Percentiles rank a stretch among this genome's conserved stretches.
Evolutionary conservation across 768 basidiomycete genomes (phyloP).

Genomic region (Phylloporus arenicola): DNA sequence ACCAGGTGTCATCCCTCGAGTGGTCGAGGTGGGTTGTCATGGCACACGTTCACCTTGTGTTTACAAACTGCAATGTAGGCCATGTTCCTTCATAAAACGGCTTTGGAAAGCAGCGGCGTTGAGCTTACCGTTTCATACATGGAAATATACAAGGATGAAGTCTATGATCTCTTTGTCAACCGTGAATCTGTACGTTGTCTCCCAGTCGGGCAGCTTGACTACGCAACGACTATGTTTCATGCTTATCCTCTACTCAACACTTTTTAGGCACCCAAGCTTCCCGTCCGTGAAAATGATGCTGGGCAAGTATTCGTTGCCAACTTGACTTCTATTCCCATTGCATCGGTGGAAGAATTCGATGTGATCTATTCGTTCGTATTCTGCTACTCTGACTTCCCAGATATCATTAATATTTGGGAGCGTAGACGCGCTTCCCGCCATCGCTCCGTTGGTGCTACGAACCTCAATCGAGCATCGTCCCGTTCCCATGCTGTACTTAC

Average conservation of each 20-base stretch:
- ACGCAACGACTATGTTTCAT: not conserved
- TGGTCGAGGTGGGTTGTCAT: slow-evolving; percentile 53
- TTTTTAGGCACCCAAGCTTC: slow-evolving; percentile 47
- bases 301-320: slow-evolving; percentile 56
- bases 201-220: not conserved
- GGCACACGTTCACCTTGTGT: not conserved
- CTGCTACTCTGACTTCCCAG: not conserved
- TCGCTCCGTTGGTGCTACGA: slow-evolving; percentile 82
- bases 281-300: slow-evolving; percentile 46
- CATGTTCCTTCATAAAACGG: slow-evolving; percentile 49
- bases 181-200: slow-evolving; percentile 52
- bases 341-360: slow-evolving; percentile 44
- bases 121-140: slow-evolving; percentile 65
- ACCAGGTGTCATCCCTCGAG: slow-evolving; percentile 83
- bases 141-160: slow-evolving; percentile 91
- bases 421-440: slow-evolving; percentile 65
- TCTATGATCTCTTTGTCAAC: slow-evolving; percentile 77
- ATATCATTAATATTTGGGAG: not conserved
- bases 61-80: slow-evolving; percentile 33
- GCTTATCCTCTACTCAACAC: not conserved
- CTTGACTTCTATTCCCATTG: slow-evolving; percentile 35
- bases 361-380: slow-evolving; percentile 40
- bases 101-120: slow-evolving; percentile 38
- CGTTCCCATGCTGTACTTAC: slow-evolving; percentile 86
- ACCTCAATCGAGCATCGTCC: slow-evolving; percentile 78